phyloP scores from a whole-genome alignment of 108 stramenopile genomes.

The Skeletonema costatum region DNA sequence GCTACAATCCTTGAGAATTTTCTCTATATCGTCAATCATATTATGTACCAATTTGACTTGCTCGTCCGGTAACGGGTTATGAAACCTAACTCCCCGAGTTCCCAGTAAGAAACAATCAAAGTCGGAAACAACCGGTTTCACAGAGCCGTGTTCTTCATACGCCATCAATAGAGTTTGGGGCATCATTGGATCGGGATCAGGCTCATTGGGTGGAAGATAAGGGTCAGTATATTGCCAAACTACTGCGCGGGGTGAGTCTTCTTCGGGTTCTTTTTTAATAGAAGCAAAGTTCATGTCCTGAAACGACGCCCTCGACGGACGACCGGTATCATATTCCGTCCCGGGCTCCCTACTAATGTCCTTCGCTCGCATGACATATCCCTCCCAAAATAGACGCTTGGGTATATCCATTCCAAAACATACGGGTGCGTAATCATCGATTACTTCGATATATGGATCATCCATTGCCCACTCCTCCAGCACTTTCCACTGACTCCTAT shows the following conservation, averaged over 20 bases:
- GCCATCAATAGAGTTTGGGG: constrained; percentile 70
- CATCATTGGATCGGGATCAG: constrained; percentile 58
- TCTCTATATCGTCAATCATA: constrained; percentile 62
- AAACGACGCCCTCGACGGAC: constrained; percentile 59
- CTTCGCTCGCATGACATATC: constrained; percentile 49
- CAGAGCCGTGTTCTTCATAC: constrained; percentile 71
- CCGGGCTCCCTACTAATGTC: constrained; percentile 57
- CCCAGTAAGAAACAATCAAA: constrained; percentile 77
- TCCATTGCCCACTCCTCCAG: constrained; percentile 41
- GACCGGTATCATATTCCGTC: constrained; percentile 56
- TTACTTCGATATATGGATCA: constrained; percentile 38
- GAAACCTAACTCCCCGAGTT: constrained; percentile 56
- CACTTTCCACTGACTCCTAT: constrained; percentile 4
- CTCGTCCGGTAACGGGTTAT: constrained; percentile 58
- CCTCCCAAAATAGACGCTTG: constrained; percentile 73
- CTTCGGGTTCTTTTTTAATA: constrained; percentile 30
- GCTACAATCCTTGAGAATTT: constrained; percentile 42
- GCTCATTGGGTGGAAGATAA: constrained; percentile 33
- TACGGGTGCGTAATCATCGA: constrained; percentile 54
- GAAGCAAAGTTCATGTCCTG: constrained; percentile 76
- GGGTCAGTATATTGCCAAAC: constrained; percentile 57
- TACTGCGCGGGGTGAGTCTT: constrained; percentile 53
- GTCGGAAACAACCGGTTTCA: constrained; percentile 68
- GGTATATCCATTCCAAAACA: constrained; percentile 63
- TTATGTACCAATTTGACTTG: constrained; percentile 63